These are phyloP conservation scores for Lathyrus aphaca DNA, from an alignment of 306 rosid genomes.

Conservation along the genomic window DNA sequence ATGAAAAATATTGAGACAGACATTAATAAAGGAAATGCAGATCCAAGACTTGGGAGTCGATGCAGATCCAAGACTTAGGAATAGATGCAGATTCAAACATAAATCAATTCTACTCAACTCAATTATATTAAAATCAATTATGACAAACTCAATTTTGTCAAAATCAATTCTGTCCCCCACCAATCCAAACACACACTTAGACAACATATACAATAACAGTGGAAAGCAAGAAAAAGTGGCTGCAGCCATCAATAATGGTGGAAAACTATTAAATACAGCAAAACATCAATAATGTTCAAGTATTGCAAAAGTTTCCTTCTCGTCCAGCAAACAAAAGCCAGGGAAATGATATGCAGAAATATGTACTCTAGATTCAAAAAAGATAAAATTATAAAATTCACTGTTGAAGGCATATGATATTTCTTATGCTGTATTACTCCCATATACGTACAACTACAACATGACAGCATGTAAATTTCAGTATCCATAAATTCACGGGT, in stretches of 20 bases:
- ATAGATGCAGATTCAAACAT: too few relatives aligned
- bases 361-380: conserved; percentile 3
- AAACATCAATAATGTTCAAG: conserved; percentile 67
- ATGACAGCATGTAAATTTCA: conserved; percentile 22
- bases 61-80: conserved; percentile 14
- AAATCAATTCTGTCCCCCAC: too few relatives aligned
- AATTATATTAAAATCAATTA: too few relatives aligned
- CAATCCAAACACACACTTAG: too few relatives aligned
- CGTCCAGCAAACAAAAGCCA: conserved; percentile 57
- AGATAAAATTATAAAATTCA: neutral
- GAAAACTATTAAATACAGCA: conserved; percentile 19
- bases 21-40: conserved; percentile 46
- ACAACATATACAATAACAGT: neutral
- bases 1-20: conserved; percentile 45
- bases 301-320: conserved; percentile 64
- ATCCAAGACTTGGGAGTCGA: conserved; percentile 44
- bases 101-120: too few relatives aligned
- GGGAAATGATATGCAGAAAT: conserved; percentile 1
- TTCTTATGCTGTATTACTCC: conserved; percentile 3
- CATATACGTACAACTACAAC: conserved; percentile 23
- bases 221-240: neutral
- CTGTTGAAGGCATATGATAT: conserved; percentile 30
- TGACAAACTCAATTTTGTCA: too few relatives aligned
- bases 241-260: neutral
- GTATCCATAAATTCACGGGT: conserved; percentile 21